These are phyloP conservation scores for Trichoderma harzianum DNA, from an alignment of 2,329 filamentous ascomycete species.

Conservation along the genomic window DNA sequence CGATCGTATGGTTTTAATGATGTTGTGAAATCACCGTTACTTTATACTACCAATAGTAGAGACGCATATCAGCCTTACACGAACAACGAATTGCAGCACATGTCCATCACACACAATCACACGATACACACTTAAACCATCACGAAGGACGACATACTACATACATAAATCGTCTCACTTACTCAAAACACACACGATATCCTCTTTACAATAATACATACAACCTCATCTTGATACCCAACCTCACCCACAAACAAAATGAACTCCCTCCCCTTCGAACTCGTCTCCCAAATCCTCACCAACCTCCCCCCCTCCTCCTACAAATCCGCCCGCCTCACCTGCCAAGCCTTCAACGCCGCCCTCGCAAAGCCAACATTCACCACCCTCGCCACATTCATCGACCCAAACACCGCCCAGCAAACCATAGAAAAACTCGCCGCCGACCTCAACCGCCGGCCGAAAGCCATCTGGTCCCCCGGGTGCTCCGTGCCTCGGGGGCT, in stretches of 20 bases:
- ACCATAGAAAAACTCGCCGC: conserved; percentile 25
- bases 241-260: conserved; percentile 23
- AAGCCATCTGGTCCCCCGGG: conserved; percentile 35
- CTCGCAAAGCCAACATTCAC: conserved; percentile 29
- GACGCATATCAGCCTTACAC: background rate
- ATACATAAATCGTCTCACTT: background rate
- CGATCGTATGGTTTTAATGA: background rate
- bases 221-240: background rate
- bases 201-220: background rate
- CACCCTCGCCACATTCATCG: conserved; percentile 30
- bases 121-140: background rate
- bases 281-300: conserved; percentile 30
- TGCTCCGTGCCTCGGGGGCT: conserved; percentile 32
- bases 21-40: background rate
- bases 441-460: conserved; percentile 25
- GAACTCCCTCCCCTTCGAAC: conserved; percentile 31
- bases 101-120: background rate
- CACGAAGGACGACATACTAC: background rate
- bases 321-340: conserved; percentile 32
- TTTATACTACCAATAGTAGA: background rate
- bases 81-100: background rate
- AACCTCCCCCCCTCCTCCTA: conserved; percentile 25
- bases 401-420: conserved; percentile 26
- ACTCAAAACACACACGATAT: background rate
- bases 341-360: conserved; percentile 31